Base-by-base conservation (phyloP, 331 rosid species). In the Quercus lobata region DNA sequence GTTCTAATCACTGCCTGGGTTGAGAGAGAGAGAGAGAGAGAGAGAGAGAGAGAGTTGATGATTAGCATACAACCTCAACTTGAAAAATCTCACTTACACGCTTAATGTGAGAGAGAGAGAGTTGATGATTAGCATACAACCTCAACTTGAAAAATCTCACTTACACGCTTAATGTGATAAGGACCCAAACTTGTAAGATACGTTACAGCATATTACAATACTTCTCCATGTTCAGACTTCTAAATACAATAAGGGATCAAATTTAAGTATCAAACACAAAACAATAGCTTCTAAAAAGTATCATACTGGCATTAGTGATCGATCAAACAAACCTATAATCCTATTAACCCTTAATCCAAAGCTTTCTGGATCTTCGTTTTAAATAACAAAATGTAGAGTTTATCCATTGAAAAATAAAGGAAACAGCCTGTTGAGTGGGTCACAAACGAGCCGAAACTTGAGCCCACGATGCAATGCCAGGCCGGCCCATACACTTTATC, bases 381-480 rank as follows among this genome's bases (percentile, higher is more conserved):
- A 66, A 96, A 96, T 30, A 96, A 77, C 82, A 96, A 79, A 84
- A 96, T 89, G 80, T 90, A 87, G 6, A 93, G 80, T 72, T 91
- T 91, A 70, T 93, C 99, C 88, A 96, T 89, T 57, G 97, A 91
- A 82, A 96, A 93, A 63, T 96, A 96, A 22, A 96, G 96, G 83
- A 96, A 96, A 60, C 97, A 88, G 16, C 99, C 98, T 0, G 94
- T 96, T 66, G 98, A 88, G 84, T 96, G 99, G 52, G 99, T 96
- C 66, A 96, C 99, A 15, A 93, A 96, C n/a, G 99, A 96, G 80
- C 99, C 99, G 83, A 96, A 96, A 81, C 88, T 89, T 71, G 97
- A 91, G 7, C 99, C 99, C 78, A 96, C 98, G 54, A 96, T 90
- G 84, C 99, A 96, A 78, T 96, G 99, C 99, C 99, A 96, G 35